phyloP scores from a whole-genome alignment of 2,329 filamentous ascomycete genomes.

The Cadophora malorum region DNA sequence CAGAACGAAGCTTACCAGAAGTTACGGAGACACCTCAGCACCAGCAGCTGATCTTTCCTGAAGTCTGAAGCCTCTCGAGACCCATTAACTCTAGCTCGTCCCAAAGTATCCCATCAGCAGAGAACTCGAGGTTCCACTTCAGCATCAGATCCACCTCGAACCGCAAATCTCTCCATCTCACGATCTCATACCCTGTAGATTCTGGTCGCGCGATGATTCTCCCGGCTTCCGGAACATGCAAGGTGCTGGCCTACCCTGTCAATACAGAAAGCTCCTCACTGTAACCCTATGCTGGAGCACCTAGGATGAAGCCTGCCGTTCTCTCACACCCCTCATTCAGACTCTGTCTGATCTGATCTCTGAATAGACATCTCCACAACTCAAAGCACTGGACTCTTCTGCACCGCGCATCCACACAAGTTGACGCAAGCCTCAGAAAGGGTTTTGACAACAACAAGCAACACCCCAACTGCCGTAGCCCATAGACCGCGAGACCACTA shows the following conservation, averaged over 20 bases:
- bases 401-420: not conserved
- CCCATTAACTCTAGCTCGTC: slow-evolving; percentile 2
- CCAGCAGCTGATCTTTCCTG: not conserved
- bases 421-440: not conserved
- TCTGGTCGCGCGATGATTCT: slow-evolving; percentile 10
- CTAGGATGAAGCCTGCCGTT: not conserved
- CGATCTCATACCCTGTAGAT: slow-evolving; percentile 9
- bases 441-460: not conserved
- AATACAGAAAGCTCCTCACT: not conserved
- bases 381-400: not conserved
- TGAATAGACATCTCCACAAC: not conserved
- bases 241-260: not conserved
- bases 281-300: not conserved
- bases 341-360: not conserved
- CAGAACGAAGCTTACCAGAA: not conserved
- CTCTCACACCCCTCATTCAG: not conserved
- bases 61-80: not conserved
- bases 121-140: not conserved
- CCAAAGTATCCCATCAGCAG: slow-evolving; percentile 2
- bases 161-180: slow-evolving; percentile 4
- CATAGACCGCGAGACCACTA: not conserved
- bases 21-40: not conserved
- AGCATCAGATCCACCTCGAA: slow-evolving; percentile 6
- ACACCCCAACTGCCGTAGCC: slow-evolving; percentile 2
- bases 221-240: slow-evolving; percentile 17